A percentile compares a stretch with the other conserved stretches of the same genome.
phyloP scores from a whole-genome alignment of 768 basidiomycete species.

The Mycena belliarum region DNA sequence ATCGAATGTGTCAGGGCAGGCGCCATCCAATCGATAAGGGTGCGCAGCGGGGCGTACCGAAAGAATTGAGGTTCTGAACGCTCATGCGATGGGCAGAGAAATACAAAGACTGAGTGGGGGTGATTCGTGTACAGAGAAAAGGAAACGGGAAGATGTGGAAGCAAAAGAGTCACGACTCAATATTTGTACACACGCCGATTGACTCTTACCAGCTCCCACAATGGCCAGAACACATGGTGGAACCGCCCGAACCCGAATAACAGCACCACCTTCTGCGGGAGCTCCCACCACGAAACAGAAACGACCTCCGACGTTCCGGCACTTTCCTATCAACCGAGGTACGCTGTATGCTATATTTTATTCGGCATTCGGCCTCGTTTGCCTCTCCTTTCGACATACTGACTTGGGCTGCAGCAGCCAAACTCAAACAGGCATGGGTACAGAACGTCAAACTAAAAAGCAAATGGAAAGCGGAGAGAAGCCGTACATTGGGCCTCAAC shows the following conservation, averaged over 20 bases:
- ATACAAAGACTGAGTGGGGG: slow-evolving; percentile 51
- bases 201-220: slow-evolving; percentile 8
- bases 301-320: slow-evolving; percentile 70
- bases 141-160: slow-evolving; percentile 27
- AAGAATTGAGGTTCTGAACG: slow-evolving; percentile 88
- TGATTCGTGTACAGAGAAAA: slow-evolving; percentile 31
- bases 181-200: not conserved
- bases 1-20: slow-evolving; percentile 13
- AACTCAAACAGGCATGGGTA: slow-evolving; percentile 81
- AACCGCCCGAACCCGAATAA: no score
- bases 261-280: no score
- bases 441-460: slow-evolving; percentile 74
- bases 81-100: slow-evolving; percentile 77
- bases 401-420: slow-evolving; percentile 55
- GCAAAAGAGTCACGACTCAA: slow-evolving; percentile 7
- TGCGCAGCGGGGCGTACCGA: slow-evolving; percentile 50
- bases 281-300: slow-evolving; percentile 41
- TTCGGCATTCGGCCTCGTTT: no score
- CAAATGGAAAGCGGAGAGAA: slow-evolving; percentile 77
- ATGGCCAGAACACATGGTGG: not conserved
- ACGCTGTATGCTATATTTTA: slow-evolving; percentile 17
- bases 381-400: no score
- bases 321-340: slow-evolving; percentile 68
- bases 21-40: slow-evolving; percentile 24
- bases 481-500: slow-evolving; percentile 40